Evolutionary conservation across 371 early-diverging fungal genomes (phyloP), one percentile per base, ranked within the genome.

Genomic region (Mortierella sp.): DNA sequence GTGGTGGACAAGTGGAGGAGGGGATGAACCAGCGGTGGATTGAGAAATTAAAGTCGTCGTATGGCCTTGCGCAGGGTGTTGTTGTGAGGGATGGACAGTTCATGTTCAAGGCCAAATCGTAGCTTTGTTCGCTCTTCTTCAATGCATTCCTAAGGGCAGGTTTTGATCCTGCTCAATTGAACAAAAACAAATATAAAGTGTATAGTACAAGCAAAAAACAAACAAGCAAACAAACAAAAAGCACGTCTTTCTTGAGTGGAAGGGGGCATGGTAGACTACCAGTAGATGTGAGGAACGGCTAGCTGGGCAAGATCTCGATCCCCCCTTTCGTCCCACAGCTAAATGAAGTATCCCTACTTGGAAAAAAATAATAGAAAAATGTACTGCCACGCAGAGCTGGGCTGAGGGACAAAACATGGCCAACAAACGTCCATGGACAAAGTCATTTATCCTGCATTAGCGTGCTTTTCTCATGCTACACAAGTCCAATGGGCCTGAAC

Each of bases 81-180:
- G 44, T 81, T 63, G 70, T 85, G 21, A 79, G 80, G 24, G 75
- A 79, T 34, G 80, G 55, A 1, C 68, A 74, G n/a, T 44, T 85
- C 34, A 74, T 85, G 82, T 81, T 85, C 72, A 85, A 85, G 52
- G 75, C 73, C 34, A 85, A 85, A 31, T 34, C 34, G 31, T 28
- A 19, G 63, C 9, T 14, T 58, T 28, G 10, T 28, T 31, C 42
- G 42, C 42, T 38, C 42, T 5, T 38, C 42, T 38, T 38, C 42
- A 38, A 38, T 38, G 3, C 42, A 38, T 38, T 38, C 42, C 42
- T 38, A 38, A 38, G 42, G 42, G n/a, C n/a, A n/a, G n/a, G n/a
- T n/a, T 28, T 58, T 2, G 10, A 2, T 55, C 10, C 0, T 55
- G n/a, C n/a, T 24, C 55, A n/a, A n/a, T 24, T 55, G 45, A n/a